Evolutionary conservation across 2,329 filamentous ascomycete genomes (phyloP).

Genomic region (Hirsutella minnesotensis): DNA sequence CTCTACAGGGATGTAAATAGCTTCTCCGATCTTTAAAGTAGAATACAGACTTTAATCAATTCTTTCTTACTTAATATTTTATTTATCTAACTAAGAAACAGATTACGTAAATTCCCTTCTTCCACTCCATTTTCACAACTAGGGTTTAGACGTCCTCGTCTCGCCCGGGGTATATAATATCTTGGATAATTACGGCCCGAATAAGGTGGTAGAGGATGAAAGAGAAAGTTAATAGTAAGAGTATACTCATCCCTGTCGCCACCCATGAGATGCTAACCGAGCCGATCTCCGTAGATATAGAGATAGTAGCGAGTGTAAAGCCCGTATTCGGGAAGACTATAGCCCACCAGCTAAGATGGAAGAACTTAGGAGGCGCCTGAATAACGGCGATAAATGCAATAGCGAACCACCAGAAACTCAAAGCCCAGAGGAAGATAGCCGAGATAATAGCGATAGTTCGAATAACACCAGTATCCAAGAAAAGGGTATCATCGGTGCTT

Average conservation of each 20-base stretch:
- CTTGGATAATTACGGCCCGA: slow-evolving; percentile 34
- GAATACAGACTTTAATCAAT: too few species aligned
- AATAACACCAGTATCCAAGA: slow-evolving; percentile 29
- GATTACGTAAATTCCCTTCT: too few species aligned
- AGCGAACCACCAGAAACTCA: slow-evolving; percentile 47
- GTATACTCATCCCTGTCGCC: slow-evolving; percentile 36
- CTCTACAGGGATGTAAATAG: too few species aligned
- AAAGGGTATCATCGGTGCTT: slow-evolving; percentile 25
- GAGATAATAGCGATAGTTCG: slow-evolving; percentile 32
- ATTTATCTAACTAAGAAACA: too few species aligned
- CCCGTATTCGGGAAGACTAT: slow-evolving; percentile 52
- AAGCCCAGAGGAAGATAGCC: slow-evolving; percentile 52
- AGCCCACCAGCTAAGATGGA: slow-evolving; percentile 53
- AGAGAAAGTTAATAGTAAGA: slow-evolving; percentile 27
- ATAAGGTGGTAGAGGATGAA: slow-evolving; percentile 31
- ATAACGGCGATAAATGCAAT: slow-evolving; percentile 22
- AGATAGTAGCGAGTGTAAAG: slow-evolving; percentile 44
- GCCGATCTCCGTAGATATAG: slow-evolving; percentile 35
- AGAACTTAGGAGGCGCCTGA: slow-evolving; percentile 32
- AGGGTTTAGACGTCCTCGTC: slow-evolving; percentile 44
- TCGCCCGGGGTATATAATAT: slow-evolving; percentile 43
- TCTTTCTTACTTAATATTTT: too few species aligned
- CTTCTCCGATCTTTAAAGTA: too few species aligned
- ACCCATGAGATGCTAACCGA: slow-evolving; percentile 35
- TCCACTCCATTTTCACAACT: too few species aligned